phyloP scores from a whole-genome alignment of 129 eudicot species.

The Chrysanthemum seticuspe region DNA sequence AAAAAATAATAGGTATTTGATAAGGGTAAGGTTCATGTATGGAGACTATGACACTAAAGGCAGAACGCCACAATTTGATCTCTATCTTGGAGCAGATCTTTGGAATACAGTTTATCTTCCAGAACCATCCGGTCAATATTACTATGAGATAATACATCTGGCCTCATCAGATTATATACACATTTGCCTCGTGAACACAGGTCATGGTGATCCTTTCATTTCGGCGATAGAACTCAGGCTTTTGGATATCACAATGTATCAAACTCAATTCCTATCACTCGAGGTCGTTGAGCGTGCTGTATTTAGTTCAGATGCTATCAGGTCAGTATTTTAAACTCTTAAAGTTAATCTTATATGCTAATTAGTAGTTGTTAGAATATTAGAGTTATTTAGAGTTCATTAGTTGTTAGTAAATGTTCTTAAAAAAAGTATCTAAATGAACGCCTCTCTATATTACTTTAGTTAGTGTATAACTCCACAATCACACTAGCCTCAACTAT shows the following conservation, averaged over 20 bases:
- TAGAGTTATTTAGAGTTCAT: too few relatives aligned
- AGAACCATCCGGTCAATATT: not conserved
- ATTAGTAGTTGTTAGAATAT: too few relatives aligned
- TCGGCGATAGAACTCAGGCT: slow-evolving; percentile 23
- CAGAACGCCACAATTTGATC: slow-evolving; percentile 34
- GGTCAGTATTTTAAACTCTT: not conserved
- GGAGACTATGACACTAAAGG: slow-evolving; percentile 38
- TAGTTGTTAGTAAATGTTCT: too few relatives aligned
- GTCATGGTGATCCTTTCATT: slow-evolving; percentile 31
- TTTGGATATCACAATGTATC: slow-evolving; percentile 2
- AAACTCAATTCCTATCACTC: not conserved
- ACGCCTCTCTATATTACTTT: too few relatives aligned
- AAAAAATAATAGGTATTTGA: slow-evolving; percentile 28
- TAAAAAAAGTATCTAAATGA: too few relatives aligned
- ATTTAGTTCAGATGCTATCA: not conserved
- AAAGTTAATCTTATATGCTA: too few relatives aligned
- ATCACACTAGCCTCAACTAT: too few relatives aligned
- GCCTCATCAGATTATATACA: slow-evolving; percentile 25
- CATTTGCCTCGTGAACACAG: slow-evolving; percentile 34
- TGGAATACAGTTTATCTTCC: slow-evolving; percentile 30
- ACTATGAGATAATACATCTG: slow-evolving; percentile 35
- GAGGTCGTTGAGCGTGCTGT: too few relatives aligned
- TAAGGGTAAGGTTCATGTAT: slow-evolving; percentile 39
- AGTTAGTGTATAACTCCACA: too few relatives aligned
- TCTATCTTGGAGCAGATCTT: slow-evolving; percentile 40